A percentile compares a stretch with the other conserved stretches of the same genome.
Conservation (phyloP, 345 rosid species). For the Eucalyptus curtisii region DNA sequence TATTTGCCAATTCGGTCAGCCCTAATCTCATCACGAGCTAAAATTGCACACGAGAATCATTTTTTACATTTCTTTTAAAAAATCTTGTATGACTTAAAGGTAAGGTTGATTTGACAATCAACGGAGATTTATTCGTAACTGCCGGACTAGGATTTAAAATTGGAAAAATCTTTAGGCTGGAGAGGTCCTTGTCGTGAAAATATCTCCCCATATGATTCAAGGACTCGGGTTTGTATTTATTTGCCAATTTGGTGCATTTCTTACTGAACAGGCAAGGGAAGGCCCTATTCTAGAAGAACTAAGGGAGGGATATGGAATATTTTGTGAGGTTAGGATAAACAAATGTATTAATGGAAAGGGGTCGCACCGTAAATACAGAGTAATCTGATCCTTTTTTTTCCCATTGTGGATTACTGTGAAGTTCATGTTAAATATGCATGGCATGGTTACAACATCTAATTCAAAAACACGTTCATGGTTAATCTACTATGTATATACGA, state of each 20-base stretch:
- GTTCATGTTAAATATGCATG: neutral
- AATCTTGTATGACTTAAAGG: neutral
- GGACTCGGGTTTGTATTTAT: neutral
- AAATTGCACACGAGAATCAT: neutral
- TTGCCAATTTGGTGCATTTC: neutral
- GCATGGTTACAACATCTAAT: neutral
- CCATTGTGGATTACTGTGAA: neutral
- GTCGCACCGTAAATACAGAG: neutral
- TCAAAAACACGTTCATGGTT: neutral
- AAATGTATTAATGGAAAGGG: neutral
- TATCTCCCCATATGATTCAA: neutral
- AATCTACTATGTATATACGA: neutral
- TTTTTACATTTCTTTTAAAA: neutral
- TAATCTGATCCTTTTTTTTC: neutral
- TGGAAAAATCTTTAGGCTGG: neutral
- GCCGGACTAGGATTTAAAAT: neutral
- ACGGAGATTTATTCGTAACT: neutral
- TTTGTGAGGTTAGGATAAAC: neutral
- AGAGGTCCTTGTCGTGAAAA: neutral
- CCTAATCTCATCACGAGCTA: neutral
- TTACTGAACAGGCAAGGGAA: neutral
- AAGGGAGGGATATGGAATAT: neutral
- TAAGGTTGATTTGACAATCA: neutral
- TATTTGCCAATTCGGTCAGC: neutral
- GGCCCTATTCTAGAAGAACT: neutral